Evolutionary conservation across 176 grass and related monocot species (phyloP), one percentile per base, ranked within the genome.

Genomic region (Bonia amplexicaulis): DNA sequence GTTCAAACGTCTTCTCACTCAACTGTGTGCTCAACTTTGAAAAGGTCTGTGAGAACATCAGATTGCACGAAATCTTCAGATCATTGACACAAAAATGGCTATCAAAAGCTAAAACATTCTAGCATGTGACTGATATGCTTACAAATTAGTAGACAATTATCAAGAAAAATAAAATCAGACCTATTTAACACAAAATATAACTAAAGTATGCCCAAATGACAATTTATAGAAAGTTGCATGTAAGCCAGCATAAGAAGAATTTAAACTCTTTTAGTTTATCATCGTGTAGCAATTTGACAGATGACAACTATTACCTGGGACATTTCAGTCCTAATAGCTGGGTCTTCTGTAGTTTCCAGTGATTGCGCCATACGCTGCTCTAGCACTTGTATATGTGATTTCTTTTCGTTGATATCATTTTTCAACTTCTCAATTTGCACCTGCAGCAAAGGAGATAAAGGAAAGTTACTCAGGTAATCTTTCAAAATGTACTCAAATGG

Each of bases 1-100:
- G 88, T 85, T 93, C 93, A 89, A 93, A 98, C 72, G 93, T 93
- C 77, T 90, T 98, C 72, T 98, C 96, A 73, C 96, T 90, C 85
- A 98, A 90, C 58, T 98, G 89, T 12, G 75, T 72, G 69, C 91
- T 95, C 41, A 98, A 71, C 84, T 93, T 98, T 74, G 93, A 92
- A 82, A 98, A 87, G 49, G 89, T 89, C 93, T 98, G 82, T 52
- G 87, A 26, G 73, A 90, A 95, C 48, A 69, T 71, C 17, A 57
- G 15, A 52, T 59, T 11, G 45, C 14, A 87, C 12, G 1, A 69
- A 66, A 76, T 44, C 7, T 53, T 80, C 10, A 59, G 63, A 80
- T 80, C n/a, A 73, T 69, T 82, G 45, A 35, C 23, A 62, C 13
- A 27, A 9, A 60, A 86, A 78, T 47, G 40, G 0, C 7, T 17